Evolutionary conservation across 371 early-diverging fungal species (phyloP), one percentile per base, ranked within the genome.

Genomic region (Mucor mucedo): DNA sequence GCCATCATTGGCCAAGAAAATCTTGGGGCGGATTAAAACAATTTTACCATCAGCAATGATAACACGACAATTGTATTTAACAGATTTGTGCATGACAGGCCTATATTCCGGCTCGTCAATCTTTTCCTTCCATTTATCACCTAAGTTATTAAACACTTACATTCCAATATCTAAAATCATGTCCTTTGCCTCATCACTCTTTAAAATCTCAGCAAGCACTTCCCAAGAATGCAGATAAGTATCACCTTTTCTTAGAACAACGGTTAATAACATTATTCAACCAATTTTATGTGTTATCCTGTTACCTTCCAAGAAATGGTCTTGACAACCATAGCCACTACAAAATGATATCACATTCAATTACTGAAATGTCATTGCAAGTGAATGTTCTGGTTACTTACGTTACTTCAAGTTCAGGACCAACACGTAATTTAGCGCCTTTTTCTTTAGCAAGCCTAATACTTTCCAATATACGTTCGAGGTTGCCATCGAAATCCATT

Each of bases 341-440:
- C 44, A n/a, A 50, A 32, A 41, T 14, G 10, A 14, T 13, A 4
- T 47, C 0, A 0, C 7, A 4, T 47, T 27, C 27, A 47, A n/a
- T 27, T 5, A 21, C 7, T 47, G 4, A 9, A 27, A 28, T 9
- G 40, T 54, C 8, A 0, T 29, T 4, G 21, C 8, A 49, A 21
- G 4, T 5, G 21, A 6, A 6, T 5, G n/a, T 4, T 13, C 0
- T 13, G 3, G 21, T 21, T 14, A 62, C 66, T 67, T 88, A 92
- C 92, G 93, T 86, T 70, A 98, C 91, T 81, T 99, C 99, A 4
- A 99, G 87, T 73, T 99, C 99, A 1, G 99, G 97, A 2, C 98
- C 99, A 38, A 97, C 89, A 52, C 99, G 89, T 41, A 94, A 79
- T 38, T 79, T 82, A 0, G 99, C 96, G 6, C 95, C 95, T 21